Base-by-base conservation (phyloP, 75 land plant species). In the Sequoia sempervirens region DNA sequence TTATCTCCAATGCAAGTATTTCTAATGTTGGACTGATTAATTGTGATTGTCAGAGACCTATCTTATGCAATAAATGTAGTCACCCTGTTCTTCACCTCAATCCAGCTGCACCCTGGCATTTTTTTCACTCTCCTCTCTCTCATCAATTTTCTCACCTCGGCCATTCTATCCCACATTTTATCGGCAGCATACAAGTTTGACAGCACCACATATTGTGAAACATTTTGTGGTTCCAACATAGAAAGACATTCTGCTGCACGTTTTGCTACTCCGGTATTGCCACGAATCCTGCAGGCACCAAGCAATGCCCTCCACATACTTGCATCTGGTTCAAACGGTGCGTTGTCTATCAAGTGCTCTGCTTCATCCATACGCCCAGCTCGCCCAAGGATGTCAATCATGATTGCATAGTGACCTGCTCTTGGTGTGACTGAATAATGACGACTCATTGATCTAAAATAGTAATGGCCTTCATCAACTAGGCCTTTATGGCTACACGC, bases 361-460 rank as follows among this genome's bases (percentile, higher is more conserved):
- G 85, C 85, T 82, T 84, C 85, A 41, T 83, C 85, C 74, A 84
- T 37, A 32, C 64, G 50, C 28, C 84, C 85, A 47, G 84, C 46
- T 9, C 84, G 85, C n/a, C 85, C 85, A 53, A 84, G 85, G 53
- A 82, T 47, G 36, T 82, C 85, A 83, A 82, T 61, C 43, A 79
- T 84, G 84, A 41, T 38, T 13, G 75, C 83, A 69, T 82, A 82
- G 75, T 82, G 83, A 37, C 41, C 37, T 70, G 73, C 28, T 82
- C n/a, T 82, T 68, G 83, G 75, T 58, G 75, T n/a, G 73, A 82
- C 30, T 23, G 76, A 38, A 56, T 82, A 20, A 11, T 5, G 76
- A 15, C 14, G 75, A 20, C 75, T 36, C 83, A 82, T 82, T 58
- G 79, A 82, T 32, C 73, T 26, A 36, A 82, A 82, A 56, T 82